Evolutionary conservation across 169 alveolate species (phyloP).

Genomic region (Plasmodium adleri): DNA sequence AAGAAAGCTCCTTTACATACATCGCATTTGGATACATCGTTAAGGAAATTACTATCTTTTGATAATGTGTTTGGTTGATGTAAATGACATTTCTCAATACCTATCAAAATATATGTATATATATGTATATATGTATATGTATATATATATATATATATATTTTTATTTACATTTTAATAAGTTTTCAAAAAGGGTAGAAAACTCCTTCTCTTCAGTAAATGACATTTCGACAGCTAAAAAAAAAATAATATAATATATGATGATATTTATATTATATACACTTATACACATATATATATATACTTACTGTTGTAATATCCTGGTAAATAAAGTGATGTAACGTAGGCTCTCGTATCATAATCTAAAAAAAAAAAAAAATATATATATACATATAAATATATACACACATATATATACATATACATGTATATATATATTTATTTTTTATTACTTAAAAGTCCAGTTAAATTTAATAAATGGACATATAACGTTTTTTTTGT

Average conservation of each 20-base stretch:
- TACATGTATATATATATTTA: no score
- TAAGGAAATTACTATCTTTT: not conserved
- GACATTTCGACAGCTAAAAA: slow-evolving; percentile 37
- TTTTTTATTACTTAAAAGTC: slow-evolving; percentile 40
- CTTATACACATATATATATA: not conserved
- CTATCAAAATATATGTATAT: no score
- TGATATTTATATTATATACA: not conserved
- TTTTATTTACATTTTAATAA: slow-evolving; percentile 27
- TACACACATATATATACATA: not conserved
- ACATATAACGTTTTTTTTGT: no score
- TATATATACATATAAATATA: not conserved
- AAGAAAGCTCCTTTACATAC: slow-evolving; percentile 44
- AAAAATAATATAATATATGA: not conserved
- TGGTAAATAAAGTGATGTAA: slow-evolving; percentile 28
- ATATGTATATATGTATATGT: no score
- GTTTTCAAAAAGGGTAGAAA: slow-evolving; percentile 9
- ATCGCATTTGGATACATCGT: slow-evolving; percentile 15
- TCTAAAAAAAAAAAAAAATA: slow-evolving; percentile 15
- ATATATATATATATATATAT: no score
- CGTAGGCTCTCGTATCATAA: slow-evolving; percentile 23
- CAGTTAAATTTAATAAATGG: no score
- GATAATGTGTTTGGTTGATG: not conserved
- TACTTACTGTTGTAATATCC: slow-evolving; percentile 47
- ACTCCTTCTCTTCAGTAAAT: slow-evolving; percentile 5
- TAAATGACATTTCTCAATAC: no score